Conservation (phyloP, 768 basidiomycete genomes). For the Lactarius trivialis region DNA sequence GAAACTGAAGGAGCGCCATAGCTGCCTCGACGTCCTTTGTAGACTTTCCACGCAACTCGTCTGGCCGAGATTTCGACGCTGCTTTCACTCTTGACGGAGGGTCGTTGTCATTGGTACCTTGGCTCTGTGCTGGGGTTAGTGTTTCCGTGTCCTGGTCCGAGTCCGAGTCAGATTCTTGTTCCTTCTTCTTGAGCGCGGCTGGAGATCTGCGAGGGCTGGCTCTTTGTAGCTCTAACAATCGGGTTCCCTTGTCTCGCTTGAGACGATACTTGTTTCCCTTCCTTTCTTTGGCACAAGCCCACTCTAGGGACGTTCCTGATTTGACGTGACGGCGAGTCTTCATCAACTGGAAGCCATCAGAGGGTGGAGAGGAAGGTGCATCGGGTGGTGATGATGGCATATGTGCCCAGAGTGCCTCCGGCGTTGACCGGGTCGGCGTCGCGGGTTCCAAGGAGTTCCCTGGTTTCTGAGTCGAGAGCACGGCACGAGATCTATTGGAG, state of each 20-base stretch:
- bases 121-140: conserved; percentile 5
- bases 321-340: conserved; percentile 41
- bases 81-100: neutral
- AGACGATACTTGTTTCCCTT: conserved; percentile 23
- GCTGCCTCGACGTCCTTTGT: conserved; percentile 34
- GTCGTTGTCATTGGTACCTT: neutral
- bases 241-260: conserved; percentile 26
- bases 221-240: neutral
- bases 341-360: conserved; percentile 37
- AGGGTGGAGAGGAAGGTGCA: conserved; percentile 45
- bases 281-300: conserved; percentile 57
- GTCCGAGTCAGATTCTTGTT: neutral
- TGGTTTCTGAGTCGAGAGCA: conserved; percentile 21
- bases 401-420: conserved; percentile 28
- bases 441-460: conserved; percentile 3
- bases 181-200: neutral
- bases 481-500: neutral
- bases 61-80: neutral
- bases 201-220: neutral
- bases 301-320: conserved; percentile 55
- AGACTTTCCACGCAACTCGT: conserved; percentile 1
- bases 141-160: neutral
- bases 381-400: conserved; percentile 62
- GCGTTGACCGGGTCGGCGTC: conserved; percentile 2
- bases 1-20: conserved; percentile 33